A percentile compares a stretch with the other conserved stretches of the same genome.
phyloP scores from a whole-genome alignment of 2,329 filamentous ascomycete genomes.

The Ophiostoma angusticollis region DNA sequence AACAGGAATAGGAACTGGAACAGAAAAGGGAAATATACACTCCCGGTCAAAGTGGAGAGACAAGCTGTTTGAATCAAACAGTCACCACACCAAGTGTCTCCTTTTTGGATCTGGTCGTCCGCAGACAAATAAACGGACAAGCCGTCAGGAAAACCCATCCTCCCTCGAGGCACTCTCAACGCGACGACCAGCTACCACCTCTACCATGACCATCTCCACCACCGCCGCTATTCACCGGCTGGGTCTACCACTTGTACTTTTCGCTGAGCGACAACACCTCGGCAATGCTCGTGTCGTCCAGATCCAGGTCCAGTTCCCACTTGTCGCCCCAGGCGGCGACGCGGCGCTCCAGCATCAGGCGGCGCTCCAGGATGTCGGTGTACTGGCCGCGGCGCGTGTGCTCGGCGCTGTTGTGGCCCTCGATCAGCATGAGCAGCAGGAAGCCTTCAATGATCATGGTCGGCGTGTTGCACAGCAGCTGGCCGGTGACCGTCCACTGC shows the following conservation, averaged over 20 bases:
- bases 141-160: too few species aligned
- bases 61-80: too few species aligned
- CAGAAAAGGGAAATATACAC: too few species aligned
- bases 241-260: constrained; percentile 7
- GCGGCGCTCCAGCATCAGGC: constrained; percentile 17
- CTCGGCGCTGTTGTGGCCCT: constrained; percentile 18
- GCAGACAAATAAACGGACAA: too few species aligned
- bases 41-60: too few species aligned
- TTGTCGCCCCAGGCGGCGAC: constrained; percentile 10
- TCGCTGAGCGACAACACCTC: constrained; percentile 6
- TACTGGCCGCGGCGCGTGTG: constrained; percentile 16
- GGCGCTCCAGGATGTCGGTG: constrained; percentile 17
- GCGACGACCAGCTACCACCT: too few species aligned
- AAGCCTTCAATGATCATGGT: constrained; percentile 21
- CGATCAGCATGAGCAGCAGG: constrained; percentile 16
- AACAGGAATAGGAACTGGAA: too few species aligned
- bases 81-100: too few species aligned
- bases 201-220: too few species aligned
- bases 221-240: too few species aligned
- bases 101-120: too few species aligned
- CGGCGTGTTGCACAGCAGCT: constrained; percentile 21
- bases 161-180: too few species aligned
- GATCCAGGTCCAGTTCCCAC: constrained; percentile 10
- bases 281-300: constrained; percentile 6
- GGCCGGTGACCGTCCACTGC: constrained; percentile 20